Base-by-base conservation (phyloP, 495 filamentous ascomycete species). In the Rhypophila decipiens region DNA sequence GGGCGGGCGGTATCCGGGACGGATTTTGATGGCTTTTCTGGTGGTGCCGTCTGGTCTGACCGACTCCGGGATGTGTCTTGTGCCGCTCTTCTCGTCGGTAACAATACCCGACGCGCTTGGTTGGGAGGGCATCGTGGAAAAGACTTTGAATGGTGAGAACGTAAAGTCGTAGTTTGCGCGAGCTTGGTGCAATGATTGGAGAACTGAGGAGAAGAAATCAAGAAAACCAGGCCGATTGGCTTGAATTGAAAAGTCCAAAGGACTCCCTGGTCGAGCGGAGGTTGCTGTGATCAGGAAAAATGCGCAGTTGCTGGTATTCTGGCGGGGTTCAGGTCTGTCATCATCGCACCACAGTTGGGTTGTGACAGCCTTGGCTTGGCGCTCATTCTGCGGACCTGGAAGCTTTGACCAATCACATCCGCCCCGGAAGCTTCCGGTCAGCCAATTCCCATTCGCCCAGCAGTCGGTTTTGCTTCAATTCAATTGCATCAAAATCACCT, bases 1-100 rank as follows among this genome's bases (percentile, higher is more conserved):
- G 2, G 93, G 91, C 0, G 94, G 94, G 27, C 80, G 80, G 67
- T 97, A 99, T 39, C 94, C 94, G 11, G 91, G 90, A 2, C 88
- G 81, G 35, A 99, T 86, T 52, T 86, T 86, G 45, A 96, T 97
- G 59, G 96, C 94, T 56, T 86, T 90, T 24, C 94, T 76, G 13
- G 83, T 86, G 17, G 86, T 87, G 43, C 94, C 94, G 56, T 99
- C 94, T 5, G 94, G 68, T 38, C 94, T 85, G 21, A 77, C 64
- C 1, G 91, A 96, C 19, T 90, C 79, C 24, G 94, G 94, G 46
- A 99, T 96, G 49, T 85, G 81, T 29, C 86, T 83, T 64, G 91
- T 83, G 58, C 94, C 94, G 53, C 80, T 83, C 46, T 60, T 62
- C 39, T 75, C 69, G 58, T 84, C 79, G 42, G 79, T 82, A 46